Base-by-base conservation (phyloP, 83 land plant species). In the Picea abies region DNA sequence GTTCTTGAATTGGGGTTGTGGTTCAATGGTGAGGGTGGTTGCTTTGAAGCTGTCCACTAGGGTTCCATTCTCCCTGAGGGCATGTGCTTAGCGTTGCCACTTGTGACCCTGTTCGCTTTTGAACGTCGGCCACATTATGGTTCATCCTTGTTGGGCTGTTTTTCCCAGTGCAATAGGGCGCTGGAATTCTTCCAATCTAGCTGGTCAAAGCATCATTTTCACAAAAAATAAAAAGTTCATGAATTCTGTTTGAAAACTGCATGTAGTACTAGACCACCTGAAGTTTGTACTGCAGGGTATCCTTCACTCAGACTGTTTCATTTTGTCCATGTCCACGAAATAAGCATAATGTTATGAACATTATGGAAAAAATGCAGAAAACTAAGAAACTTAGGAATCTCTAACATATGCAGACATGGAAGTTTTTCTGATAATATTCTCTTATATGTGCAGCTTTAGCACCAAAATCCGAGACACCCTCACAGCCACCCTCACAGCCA, bases 341-440 rank as follows among this genome's bases (percentile, higher is more conserved):
- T 20, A 20, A 69, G 37, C 11, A 39, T 12, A 44, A 20, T 23
- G 2, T 69, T 70, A 70, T 22, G 47, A 22, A 47, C 15, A 73
- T 52, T 0, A 22, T n/a, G 58, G 23, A 73, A 17, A 47, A 73
- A 73, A n/a, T 41, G 25, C 60, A 73, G 58, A 10, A 8, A 4
- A 47, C 58, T 73, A 73, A 22, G 58, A 52, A 22, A 47, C 22
- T 25, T 73, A 23, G 56, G 56, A 52, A 52, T 49, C 77, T 73
- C 10, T 32, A 52, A 47, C 58, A 44, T 12, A 73, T 52, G 41
- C 77, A 44, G 25, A 47, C 44, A 16, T 41, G 23, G 58, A 73
- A 22, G 75, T 20, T 47, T 73, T 73, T 73, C 60, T 73, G 77
- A 73, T 73, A 10, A 47, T 47, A 73, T n/a, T 52, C 47, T 73